Evolutionary conservation across 305 asterid genomes (phyloP), one percentile per base, ranked within the genome.

Genomic region (Solanum hybrid): DNA sequence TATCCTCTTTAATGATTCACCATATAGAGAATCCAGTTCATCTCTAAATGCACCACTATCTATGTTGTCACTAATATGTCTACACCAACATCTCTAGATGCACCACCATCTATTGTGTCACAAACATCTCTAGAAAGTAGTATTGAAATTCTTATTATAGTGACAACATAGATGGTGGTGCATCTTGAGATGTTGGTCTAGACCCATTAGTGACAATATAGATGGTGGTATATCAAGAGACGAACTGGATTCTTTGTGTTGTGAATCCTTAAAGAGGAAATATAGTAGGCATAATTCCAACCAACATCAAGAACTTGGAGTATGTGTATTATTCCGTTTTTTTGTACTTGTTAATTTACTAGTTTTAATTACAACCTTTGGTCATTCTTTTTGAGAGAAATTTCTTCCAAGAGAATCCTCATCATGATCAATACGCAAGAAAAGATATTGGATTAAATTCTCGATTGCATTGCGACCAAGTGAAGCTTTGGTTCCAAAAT

Each of bases 371-470:
- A 10, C 36, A 73, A 6, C 9, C 7, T 29, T 73, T 73, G n/a
- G 7, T 29, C n/a, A 73, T 20, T 73, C 22, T 12, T 17, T 29
- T 76, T 8, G 6, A 22, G 35, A 5, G 26, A 36, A 75, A 20
- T 7, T 31, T 32, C 36, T 76, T 32, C 24, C 95, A 93, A 93
- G 96, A 95, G 90, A 95, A 94, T 72, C 97, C 95, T 1, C 96
- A 95, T 86, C 98, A 97, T 10, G 97, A 95, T 46, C 96, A 95
- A 94, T 93, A 95, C 66, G 94, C 90, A 35, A 91, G 98, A 64
- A 51, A 91, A 84, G 94, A 94, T 22, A 93, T 95, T 32, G 98
- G 97, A 93, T 51, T 71, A 92, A 93, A 88, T 90, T 96, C 5
- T 92, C 92, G 86, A 66, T 46, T n/a, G 29, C 6, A n/a, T n/a